Base-by-base conservation (phyloP, 176 grass and related monocot genomes). In the Chrysopogon serrulatus region DNA sequence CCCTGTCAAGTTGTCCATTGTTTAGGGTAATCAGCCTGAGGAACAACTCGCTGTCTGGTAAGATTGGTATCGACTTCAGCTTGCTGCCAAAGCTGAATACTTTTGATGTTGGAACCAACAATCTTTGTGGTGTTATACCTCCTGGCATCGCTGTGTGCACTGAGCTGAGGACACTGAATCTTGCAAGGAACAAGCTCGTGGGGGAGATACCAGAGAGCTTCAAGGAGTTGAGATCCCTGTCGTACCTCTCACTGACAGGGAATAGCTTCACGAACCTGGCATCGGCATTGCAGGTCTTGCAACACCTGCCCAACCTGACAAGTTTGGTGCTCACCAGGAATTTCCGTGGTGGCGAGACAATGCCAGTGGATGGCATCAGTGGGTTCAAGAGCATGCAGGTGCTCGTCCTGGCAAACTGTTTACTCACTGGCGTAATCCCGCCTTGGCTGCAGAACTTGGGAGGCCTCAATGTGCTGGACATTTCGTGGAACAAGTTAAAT, bases 381-480 rank as follows among this genome's bases (percentile, higher is more conserved):
- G 96, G 96, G 71, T 98, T 98, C 74, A 78, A 64, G 86, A 90
- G 82, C 79, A 82, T 95, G 11, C 68, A 96, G 73, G 87, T 98
- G 40, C 63, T 98, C 82, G 96, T 98, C 68, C 73, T 98, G 14
- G 96, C 96, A 1, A 96, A 98, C 43, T 98, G 96, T 19, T 86
- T 82, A 24, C 96, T 98, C 78, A 59, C 53, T 0, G 96, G 96
- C 68, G 75, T 23, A 15, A 77, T 98, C 10, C 93, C 93, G 0
- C 83, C 68, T 45, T 98, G 96, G 96, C 49, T 98, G 23, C 85
- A 76, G 77, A 85, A 49, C 37, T 72, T 89, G 27, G 79, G 73
- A 28, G 68, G 17, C 34, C 84, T 98, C 48, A 92, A 73, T 68
- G 83, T 98, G 76, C 49, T 98, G 56, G 96, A 98, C 88, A 95